Percentiles rank a stretch among this genome's conserved stretches.
Evolutionary conservation across 495 filamentous ascomycete species (phyloP).

Genomic region (Aspergillus kassunensis): DNA sequence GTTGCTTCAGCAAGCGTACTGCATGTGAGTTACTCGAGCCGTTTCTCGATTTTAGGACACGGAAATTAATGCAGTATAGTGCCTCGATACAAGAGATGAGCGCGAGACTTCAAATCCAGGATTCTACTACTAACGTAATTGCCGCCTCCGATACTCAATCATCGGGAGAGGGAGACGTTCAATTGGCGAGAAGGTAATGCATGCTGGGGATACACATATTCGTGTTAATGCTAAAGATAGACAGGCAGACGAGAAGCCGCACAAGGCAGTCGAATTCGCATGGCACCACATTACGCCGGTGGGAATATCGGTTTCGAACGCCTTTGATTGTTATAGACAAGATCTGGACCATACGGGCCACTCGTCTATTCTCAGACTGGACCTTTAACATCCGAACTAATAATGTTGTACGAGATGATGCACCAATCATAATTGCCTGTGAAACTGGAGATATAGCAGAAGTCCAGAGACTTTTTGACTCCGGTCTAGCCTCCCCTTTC

Average conservation of each 20-base stretch:
- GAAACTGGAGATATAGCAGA: neutral
- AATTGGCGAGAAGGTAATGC: neutral
- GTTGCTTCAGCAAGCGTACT: neutral
- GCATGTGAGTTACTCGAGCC: neutral
- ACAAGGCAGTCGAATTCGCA: no score
- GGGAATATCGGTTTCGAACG: neutral
- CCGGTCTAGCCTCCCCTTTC: neutral
- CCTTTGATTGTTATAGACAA: neutral
- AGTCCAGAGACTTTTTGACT: neutral
- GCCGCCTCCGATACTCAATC: no score
- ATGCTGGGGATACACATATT: neutral
- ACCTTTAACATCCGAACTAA: neutral
- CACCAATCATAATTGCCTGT: neutral
- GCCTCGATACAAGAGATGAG: neutral
- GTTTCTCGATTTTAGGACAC: no score
- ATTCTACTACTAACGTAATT: no score
- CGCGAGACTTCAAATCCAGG: no score
- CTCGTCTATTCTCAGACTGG: neutral
- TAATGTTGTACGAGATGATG: neutral
- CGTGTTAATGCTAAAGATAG: no score
- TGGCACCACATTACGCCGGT: neutral
- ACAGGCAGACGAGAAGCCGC: no score
- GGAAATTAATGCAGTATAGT: neutral
- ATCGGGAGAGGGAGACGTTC: no score
- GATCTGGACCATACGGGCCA: neutral